A percentile compares a stretch with the other conserved stretches of the same genome.
Evolutionary conservation across 208 protist genomes (phyloP).

Genomic region (Vickermania spadyakhi): DNA sequence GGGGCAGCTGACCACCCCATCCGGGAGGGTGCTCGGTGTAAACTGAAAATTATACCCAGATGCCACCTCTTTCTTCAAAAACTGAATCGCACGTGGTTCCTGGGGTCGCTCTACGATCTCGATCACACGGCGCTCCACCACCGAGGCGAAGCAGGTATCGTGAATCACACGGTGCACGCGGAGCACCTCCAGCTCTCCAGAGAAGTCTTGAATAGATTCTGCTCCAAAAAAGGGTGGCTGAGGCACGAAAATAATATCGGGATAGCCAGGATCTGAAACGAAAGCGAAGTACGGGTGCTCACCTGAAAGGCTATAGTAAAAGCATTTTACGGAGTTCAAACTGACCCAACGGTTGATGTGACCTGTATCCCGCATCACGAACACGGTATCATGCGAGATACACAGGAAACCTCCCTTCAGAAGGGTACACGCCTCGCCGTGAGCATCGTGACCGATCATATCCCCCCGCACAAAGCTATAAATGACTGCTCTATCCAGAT

Average conservation of each 20-base stretch:
- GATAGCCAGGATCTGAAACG: slow-evolving; percentile 15
- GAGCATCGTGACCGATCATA: slow-evolving; percentile 31
- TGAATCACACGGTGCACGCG: slow-evolving; percentile 11
- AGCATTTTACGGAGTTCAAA: slow-evolving; percentile 11
- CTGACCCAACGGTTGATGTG: slow-evolving; percentile 16
- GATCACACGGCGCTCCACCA: slow-evolving; percentile 17
- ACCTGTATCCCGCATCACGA: slow-evolving; percentile 14
- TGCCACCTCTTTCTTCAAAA: slow-evolving; percentile 6
- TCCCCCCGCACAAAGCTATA: slow-evolving; percentile 48
- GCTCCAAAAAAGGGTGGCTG: slow-evolving; percentile 12
- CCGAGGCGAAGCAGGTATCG: slow-evolving; percentile 17
- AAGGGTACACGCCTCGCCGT: slow-evolving; percentile 18
- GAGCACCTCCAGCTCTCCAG: slow-evolving; percentile 8
- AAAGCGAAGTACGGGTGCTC: slow-evolving; percentile 20
- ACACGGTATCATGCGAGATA: slow-evolving; percentile 16
- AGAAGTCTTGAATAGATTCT: slow-evolving; percentile 11
- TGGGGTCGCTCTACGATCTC: slow-evolving; percentile 8
- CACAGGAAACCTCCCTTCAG: slow-evolving; percentile 11
- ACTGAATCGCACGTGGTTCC: slow-evolving; percentile 1
- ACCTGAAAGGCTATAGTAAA: slow-evolving; percentile 18
- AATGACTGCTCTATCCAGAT: slow-evolving; percentile 47
- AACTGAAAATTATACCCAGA: slow-evolving; percentile 10
- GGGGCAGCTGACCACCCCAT: slow-evolving; percentile 9
- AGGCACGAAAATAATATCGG: slow-evolving; percentile 26
- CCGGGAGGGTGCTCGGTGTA: slow-evolving; percentile 5